Base-by-base conservation (phyloP, 225 moss, liverwort and hornwort species). In the Sphagnum tenellum region DNA sequence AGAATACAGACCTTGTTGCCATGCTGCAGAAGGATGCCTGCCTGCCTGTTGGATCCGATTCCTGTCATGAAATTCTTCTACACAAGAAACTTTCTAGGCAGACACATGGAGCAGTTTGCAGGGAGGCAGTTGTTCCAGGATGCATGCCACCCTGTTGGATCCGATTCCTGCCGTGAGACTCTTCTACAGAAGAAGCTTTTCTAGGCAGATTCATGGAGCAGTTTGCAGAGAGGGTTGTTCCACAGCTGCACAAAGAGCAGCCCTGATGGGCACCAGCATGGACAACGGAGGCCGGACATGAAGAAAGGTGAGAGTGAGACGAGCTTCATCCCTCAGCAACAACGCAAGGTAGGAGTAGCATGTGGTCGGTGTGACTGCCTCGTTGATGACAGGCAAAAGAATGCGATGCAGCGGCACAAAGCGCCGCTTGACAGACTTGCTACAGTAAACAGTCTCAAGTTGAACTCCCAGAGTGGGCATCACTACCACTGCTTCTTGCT, bases 391-490 rank as follows among this genome's bases (percentile, higher is more conserved):
- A 9, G 95, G 92, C 69, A 82, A 79, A 56, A 90, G 47, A 75
- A 96, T 87, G 55, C 84, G 86, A 62, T 88, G 77, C 61, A 90
- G 52, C 44, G 95, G 85, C 10, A 96, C 71, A 67, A 96, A 91
- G 47, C 89, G 82, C 10, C 89, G 88, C 73, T 64, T 75, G 69
- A 92, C 86, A 46, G 50, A 67, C 71, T 85, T 80, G 64, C 75
- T 88, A 45, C 73, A 70, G 66, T 88, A 92, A 55, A 92, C 78
- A 13, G 95, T 89, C 73, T 92, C 90, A 49, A 92, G 66, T 69
- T 92, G 95, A 71, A 96, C 69, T 48, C 95, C 95, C 48, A 96
- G 74, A 7, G 79, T 82, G 29, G 88, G 92, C 87, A 96, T 89
- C 64, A 96, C 88, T 63, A 96, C 86, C 6, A 92, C 83, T 0